Percentiles rank a stretch among this genome's conserved stretches.
Evolutionary conservation across 768 basidiomycete species (phyloP).

Genomic region (Rhodosporidiobolus sp.): DNA sequence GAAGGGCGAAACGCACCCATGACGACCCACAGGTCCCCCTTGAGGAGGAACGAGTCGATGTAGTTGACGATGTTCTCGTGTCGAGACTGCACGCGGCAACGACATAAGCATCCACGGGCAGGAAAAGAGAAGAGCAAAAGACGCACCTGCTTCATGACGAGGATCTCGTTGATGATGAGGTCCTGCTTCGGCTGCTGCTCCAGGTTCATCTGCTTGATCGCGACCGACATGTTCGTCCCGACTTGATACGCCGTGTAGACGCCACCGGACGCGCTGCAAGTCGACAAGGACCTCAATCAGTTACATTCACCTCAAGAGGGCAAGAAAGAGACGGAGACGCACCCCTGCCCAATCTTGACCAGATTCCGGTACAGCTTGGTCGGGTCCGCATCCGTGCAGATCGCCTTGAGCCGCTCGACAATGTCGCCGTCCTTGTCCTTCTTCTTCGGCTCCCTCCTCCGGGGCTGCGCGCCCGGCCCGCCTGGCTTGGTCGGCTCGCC

Average conservation of each 20-base stretch:
- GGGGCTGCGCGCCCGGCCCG: constrained; percentile 66
- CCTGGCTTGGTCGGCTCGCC: constrained; percentile 43
- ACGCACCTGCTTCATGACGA: constrained; percentile 93
- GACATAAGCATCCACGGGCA: constrained; percentile 56
- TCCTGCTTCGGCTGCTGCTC: constrained; percentile 99
- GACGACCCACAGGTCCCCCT: constrained; percentile 98
- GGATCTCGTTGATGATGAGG: constrained; percentile 98
- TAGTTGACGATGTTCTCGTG: constrained; percentile 97
- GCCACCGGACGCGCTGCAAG: constrained; percentile 80
- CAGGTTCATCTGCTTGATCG: constrained; percentile 99
- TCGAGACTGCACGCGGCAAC: constrained; percentile 54
- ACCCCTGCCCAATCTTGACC: constrained; percentile 98
- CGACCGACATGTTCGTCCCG: constrained; percentile 86
- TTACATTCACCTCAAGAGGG: too few species aligned
- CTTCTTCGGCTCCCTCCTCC: constrained; percentile 78
- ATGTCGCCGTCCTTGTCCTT: constrained; percentile 76
- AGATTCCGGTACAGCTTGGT: constrained; percentile 86
- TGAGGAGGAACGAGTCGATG: constrained; percentile 95
- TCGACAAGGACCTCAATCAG: too few species aligned
- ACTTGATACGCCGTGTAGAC: constrained; percentile 98
- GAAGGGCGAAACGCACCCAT: constrained; percentile 65
- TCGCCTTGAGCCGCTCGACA: constrained; percentile 81
- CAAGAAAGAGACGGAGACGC: constrained; percentile 46
- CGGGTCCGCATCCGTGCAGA: constrained; percentile 97
- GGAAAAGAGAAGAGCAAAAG: constrained; percentile 58